Evolutionary conservation across 2,329 filamentous ascomycete genomes (phyloP).

Genomic region (Pestalotiopsis sp.): DNA sequence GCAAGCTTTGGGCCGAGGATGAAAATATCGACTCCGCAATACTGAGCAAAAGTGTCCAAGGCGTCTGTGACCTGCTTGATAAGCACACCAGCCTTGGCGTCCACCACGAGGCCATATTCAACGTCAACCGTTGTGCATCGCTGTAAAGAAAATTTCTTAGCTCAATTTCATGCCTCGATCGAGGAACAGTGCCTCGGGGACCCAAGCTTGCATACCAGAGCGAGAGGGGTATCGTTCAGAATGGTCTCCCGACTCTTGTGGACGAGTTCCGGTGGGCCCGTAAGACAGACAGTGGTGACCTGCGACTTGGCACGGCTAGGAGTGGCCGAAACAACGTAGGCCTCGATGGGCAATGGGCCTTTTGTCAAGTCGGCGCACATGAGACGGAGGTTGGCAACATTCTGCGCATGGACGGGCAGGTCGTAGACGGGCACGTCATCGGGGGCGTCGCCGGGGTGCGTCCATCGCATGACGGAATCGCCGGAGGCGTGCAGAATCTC

Average conservation of each 20-base stretch:
- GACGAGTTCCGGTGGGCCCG: slow-evolving; percentile 83
- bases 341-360: slow-evolving; percentile 72
- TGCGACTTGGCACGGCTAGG: slow-evolving; percentile 70
- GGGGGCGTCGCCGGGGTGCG: slow-evolving; percentile 82
- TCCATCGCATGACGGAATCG: slow-evolving; percentile 89
- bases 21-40: slow-evolving; percentile 96
- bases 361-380: slow-evolving; percentile 83
- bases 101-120: slow-evolving; percentile 86
- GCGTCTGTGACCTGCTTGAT: slow-evolving; percentile 78
- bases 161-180: neutral
- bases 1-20: slow-evolving; percentile 87
- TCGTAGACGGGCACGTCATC: slow-evolving; percentile 85
- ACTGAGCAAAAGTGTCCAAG: slow-evolving; percentile 82
- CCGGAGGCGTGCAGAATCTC: slow-evolving; percentile 92
- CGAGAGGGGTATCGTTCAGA: slow-evolving; percentile 87
- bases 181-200: slow-evolving; percentile 4
- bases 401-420: slow-evolving; percentile 87
- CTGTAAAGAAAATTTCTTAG: slow-evolving; percentile 47
- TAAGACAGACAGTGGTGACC: slow-evolving; percentile 88
- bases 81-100: slow-evolving; percentile 66
- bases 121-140: slow-evolving; percentile 92
- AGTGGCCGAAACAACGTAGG: slow-evolving; percentile 79
- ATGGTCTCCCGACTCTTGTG: slow-evolving; percentile 89
- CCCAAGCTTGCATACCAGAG: slow-evolving; percentile 68
- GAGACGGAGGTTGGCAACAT: slow-evolving; percentile 76